Evolutionary conservation across 1,284 basidiomycete genomes (phyloP).

Genomic region (Microbotryum scabiosae): DNA sequence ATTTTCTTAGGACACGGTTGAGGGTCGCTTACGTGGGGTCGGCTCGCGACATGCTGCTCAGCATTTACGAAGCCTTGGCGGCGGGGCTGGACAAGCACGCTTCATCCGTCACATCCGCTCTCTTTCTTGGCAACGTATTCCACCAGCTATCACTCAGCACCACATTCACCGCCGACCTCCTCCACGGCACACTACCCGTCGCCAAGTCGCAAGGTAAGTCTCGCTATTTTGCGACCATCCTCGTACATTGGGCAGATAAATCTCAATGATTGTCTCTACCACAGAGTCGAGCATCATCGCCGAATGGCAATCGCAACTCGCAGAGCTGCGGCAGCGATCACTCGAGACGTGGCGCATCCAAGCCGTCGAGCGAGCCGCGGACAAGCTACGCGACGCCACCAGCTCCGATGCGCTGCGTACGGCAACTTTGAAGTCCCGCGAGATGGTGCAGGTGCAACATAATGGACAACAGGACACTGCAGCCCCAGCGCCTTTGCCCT

Average conservation of each 20-base stretch:
- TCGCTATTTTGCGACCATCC: not conserved
- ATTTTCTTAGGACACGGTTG: not conserved
- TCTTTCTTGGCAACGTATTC: conserved; percentile 23
- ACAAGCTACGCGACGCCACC: conserved; percentile 3
- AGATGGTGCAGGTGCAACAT: too few relatives aligned
- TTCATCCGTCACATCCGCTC: not conserved
- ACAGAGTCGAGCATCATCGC: not conserved
- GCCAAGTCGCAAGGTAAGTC: not conserved
- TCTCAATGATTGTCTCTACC: too few relatives aligned
- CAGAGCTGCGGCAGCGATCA: conserved; percentile 2
- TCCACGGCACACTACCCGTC: conserved; percentile 5
- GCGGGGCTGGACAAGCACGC: not conserved
- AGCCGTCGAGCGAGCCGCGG: conserved; percentile 6
- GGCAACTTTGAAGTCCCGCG: not conserved
- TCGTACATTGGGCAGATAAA: not conserved
- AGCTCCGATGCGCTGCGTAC: not conserved
- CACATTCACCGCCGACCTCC: conserved; percentile 7
- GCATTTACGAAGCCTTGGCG: conserved; percentile 3
- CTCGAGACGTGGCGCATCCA: conserved; percentile 9
- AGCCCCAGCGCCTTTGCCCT: not conserved
- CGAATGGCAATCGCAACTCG: conserved; percentile 8
- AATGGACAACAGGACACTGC: too few relatives aligned
- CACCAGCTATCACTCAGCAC: not conserved
- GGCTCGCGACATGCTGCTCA: conserved; percentile 9
- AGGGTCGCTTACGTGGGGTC: conserved; percentile 6